A percentile compares a stretch with the other conserved stretches of the same genome.
Evolutionary conservation across 306 rosid genomes (phyloP).

Genomic region (Cucurbita maxima): DNA sequence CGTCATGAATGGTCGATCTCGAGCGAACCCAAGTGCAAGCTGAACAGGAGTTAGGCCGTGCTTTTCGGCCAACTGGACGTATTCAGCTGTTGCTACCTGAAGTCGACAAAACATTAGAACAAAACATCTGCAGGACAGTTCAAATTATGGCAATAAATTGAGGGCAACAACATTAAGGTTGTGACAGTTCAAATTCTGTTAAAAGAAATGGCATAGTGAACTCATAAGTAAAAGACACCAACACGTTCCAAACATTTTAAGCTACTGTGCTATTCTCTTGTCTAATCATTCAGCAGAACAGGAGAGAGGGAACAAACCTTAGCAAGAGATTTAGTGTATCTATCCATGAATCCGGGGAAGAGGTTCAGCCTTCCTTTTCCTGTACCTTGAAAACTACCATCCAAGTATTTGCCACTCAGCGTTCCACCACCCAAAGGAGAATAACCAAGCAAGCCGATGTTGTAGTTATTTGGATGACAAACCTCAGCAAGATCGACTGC

Average conservation of each 20-base stretch:
- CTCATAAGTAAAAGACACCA: neutral
- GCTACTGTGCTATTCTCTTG: neutral
- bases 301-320: slow-evolving; percentile 30
- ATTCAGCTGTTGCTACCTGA: slow-evolving; percentile 63
- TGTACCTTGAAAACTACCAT: slow-evolving; percentile 43
- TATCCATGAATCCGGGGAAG: slow-evolving; percentile 82
- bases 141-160: neutral
- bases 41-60: slow-evolving; percentile 54
- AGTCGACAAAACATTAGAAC: slow-evolving; percentile 4
- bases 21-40: slow-evolving; percentile 73
- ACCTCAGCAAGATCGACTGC: slow-evolving; percentile 86
- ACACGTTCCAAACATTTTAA: neutral
- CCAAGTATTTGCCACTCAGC: slow-evolving; percentile 69
- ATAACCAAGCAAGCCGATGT: slow-evolving; percentile 67
- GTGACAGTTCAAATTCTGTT: neutral
- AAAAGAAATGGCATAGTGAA: neutral
- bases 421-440: slow-evolving; percentile 76
- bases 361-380: slow-evolving; percentile 58
- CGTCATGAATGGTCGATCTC: slow-evolving; percentile 82
- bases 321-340: slow-evolving; percentile 58
- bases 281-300: neutral
- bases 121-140: neutral
- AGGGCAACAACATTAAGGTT: neutral
- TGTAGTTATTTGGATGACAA: slow-evolving; percentile 71
- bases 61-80: slow-evolving; percentile 55